Evolutionary conservation across 2,329 filamentous ascomycete genomes (phyloP).

Genomic region (Chlorencoelia australis): DNA sequence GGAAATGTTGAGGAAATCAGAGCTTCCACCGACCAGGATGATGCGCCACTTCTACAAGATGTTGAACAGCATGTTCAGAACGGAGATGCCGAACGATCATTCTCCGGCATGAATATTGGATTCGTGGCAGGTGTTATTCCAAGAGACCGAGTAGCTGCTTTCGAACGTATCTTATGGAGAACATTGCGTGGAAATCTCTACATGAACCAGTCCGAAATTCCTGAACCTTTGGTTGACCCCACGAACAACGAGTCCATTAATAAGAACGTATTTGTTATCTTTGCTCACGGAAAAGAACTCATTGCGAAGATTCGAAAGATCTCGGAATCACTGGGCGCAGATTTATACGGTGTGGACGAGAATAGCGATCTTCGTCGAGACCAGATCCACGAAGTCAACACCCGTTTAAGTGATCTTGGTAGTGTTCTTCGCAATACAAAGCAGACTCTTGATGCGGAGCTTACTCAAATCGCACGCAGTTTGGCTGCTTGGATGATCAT

Average conservation of each 20-base stretch:
- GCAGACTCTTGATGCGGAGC: conserved; percentile 82
- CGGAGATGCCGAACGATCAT: conserved; percentile 63
- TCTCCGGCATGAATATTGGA: conserved; percentile 97
- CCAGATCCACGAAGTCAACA: conserved; percentile 96
- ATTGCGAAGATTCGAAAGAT: conserved; percentile 99
- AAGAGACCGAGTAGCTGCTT: conserved; percentile 83
- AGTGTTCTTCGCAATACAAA: conserved; percentile 94
- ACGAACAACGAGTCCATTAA: conserved; percentile 82
- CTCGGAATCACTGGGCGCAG: conserved; percentile 90
- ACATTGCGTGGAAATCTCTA: conserved; percentile 95
- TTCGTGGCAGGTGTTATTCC: conserved; percentile 96
- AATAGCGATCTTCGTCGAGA: conserved; percentile 91
- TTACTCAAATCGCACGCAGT: conserved; percentile 86
- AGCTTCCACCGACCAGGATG: conserved; percentile 73
- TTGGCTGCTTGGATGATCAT: conserved; percentile 96
- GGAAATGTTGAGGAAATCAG: conserved; percentile 96
- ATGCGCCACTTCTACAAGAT: conserved; percentile 87
- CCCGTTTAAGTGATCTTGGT: conserved; percentile 77
- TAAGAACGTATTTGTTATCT: conserved; percentile 99
- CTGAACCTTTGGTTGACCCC: conserved; percentile 84
- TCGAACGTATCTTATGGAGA: conserved; percentile 95
- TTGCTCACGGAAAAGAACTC: conserved; percentile 96
- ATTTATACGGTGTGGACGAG: conserved; percentile 94
- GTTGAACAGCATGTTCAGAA: conserved; percentile 69
- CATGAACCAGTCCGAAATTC: conserved; percentile 99